Evolutionary conservation across 2,329 filamentous ascomycete genomes (phyloP), one percentile per base, ranked within the genome.

Genomic region (Cercospora beticola): DNA sequence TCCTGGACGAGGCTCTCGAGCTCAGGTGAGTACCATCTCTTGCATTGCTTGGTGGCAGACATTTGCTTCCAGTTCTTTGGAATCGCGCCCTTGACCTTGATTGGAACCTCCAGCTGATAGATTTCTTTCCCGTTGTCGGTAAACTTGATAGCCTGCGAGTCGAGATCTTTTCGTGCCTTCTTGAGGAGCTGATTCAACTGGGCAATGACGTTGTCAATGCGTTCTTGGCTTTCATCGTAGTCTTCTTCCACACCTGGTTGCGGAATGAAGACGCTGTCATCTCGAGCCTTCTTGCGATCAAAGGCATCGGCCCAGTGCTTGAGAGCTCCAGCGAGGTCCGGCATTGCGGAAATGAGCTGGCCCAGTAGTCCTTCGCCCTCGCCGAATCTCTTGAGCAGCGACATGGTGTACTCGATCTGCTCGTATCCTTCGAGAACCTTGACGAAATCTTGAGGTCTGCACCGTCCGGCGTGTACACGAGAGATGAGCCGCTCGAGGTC

Each of bases 401-500:
- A 87, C 86, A 97, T 92, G 0, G 94, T 97, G 78, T 97, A 95
- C 71, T 97, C 93, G 57, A 99, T 98, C 80, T 97, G 94, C 82
- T 98, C 95, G 74, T 97, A 99, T 0, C 95, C 95, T 79, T 98
- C 94, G 0, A 99, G 84, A 0, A 98, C 94, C 59, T 90, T 91
- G 57, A 98, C 89, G 78, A 99, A 99, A 78, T 99, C 95, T 66
- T 95, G 92, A 0, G 93, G 88, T 76, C 89, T 92, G 82, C 94
- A 97, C n/a, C 89, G 89, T 0, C 92, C 92, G 0, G 95, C 95
- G 76, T 99, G 95, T 10, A 99, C 91, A 8, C 95, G 90, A 28
- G 95, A 99, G 64, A 98, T 96, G 57, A 98, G 86, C 46, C 95
- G 87, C 80, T 99, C 95, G 10, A 99, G 85, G 79, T 99, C 95